Evolutionary conservation across 1,139 yeast genomes (phyloP), one percentile per base, ranked within the genome.

Genomic region (Blastobotrys petasosporus): DNA sequence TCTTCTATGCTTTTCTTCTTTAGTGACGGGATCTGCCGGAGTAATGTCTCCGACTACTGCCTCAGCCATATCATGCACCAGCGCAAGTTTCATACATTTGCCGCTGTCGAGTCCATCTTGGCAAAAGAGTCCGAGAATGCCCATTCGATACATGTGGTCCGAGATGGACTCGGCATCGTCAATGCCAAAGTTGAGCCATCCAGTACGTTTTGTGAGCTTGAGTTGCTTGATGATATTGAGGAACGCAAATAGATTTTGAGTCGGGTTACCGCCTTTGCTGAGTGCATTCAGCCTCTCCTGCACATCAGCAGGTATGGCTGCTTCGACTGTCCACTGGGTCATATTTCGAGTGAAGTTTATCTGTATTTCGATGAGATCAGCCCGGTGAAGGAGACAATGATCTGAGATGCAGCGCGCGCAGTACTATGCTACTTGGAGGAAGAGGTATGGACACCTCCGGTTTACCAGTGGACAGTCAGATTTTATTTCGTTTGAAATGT

Each of bases 101-200:
- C 65, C 66, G n/a, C 68, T 61, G 53, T 76, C 70, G 7, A 75
- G 65, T 4, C 59, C 52, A 11, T 67, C 65, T 44, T 80, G 66
- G 55, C 85, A 82, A 36, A 85, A 74, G 84, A 90, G 77, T 20
- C 94, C 73, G 45, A 90, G 80, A 38, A 90, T 72, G 4, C 90
- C 80, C 97, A 94, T 92, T 51, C 99, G 76, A 63, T 92, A 92
- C 97, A 92, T 92, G 65, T 92, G 99, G 65, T 92, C 98, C 13
- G 90, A 76, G 47, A 92, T 90, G 42, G 90, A 80, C 65, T 92
- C 94, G 1, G 76, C 75, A 28, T 67, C 59, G 11, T 29, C 40
- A 16, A 50, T 20, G 25, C 35, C 46, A 20, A 28, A 79, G 59
- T 88, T 90, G 28, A 92, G 65, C 98, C 98, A 92, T 2, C 98